phyloP scores from a whole-genome alignment of 139 green algal species.

The Gonium pectorale region DNA sequence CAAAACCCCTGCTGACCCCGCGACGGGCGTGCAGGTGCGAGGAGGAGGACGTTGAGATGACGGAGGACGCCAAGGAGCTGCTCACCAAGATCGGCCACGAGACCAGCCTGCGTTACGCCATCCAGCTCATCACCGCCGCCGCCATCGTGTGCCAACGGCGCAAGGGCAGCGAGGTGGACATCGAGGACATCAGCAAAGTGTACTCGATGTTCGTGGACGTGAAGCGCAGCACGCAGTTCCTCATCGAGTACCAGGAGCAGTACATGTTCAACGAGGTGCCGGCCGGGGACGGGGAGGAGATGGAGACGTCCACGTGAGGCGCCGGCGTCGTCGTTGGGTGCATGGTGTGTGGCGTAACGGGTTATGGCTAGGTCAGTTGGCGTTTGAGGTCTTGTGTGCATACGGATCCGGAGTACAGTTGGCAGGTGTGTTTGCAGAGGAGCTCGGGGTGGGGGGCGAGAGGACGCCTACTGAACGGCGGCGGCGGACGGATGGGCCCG shows the following conservation, averaged over 20 bases:
- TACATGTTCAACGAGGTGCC: constrained; percentile 99
- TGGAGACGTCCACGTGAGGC: constrained; percentile 50
- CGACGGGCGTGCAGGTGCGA: constrained; percentile 78
- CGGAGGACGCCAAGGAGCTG: constrained; percentile 93
- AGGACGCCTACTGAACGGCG: no score
- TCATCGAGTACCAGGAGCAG: constrained; percentile 96
- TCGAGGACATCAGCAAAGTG: constrained; percentile 93
- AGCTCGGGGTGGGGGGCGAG: no score
- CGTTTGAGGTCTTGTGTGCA: no score
- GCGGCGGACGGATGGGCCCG: no score
- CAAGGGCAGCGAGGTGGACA: constrained; percentile 90
- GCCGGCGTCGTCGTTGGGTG: background rate
- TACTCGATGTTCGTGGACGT: constrained; percentile 99
- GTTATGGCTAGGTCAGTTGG: no score
- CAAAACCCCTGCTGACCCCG: no score
- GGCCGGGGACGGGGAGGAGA: constrained; percentile 42
- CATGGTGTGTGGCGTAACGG: no score
- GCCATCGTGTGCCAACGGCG: constrained; percentile 85
- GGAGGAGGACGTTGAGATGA: constrained; percentile 96
- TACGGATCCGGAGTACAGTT: no score
- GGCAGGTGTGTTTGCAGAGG: no score
- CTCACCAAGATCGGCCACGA: constrained; percentile 94
- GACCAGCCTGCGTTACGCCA: constrained; percentile 96
- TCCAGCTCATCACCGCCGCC: constrained; percentile 96
- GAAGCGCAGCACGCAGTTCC: constrained; percentile 90